Percentiles rank a stretch among this genome's conserved stretches.
These are phyloP conservation scores for Penicillium corylophilum DNA, from an alignment of 2,329 filamentous ascomycete species.

Conservation along the genomic window DNA sequence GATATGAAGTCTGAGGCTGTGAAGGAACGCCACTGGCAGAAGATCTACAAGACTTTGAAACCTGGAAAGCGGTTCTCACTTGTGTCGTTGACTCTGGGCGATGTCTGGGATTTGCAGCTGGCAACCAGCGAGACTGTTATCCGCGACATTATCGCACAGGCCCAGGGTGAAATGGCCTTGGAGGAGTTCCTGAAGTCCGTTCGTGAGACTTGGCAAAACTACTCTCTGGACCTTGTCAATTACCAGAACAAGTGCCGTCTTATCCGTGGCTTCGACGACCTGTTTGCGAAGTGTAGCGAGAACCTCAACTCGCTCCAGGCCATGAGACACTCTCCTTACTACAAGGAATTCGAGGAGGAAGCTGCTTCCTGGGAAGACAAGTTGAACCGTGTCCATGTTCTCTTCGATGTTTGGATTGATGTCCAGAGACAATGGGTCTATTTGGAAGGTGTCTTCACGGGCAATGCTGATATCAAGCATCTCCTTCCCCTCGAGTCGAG, in stretches of 20 bases:
- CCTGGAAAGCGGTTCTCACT: slow-evolving; percentile 92
- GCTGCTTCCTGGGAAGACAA: slow-evolving; percentile 97
- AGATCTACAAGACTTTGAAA: slow-evolving; percentile 94
- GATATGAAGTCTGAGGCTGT: slow-evolving; percentile 97
- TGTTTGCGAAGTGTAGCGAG: slow-evolving; percentile 98
- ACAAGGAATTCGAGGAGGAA: slow-evolving; percentile 98
- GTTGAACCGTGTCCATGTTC: slow-evolving; percentile 90
- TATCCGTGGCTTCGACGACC: slow-evolving; percentile 95
- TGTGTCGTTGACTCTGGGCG: slow-evolving; percentile 91
- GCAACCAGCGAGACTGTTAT: slow-evolving; percentile 83
- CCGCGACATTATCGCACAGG: slow-evolving; percentile 89
- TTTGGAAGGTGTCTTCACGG: slow-evolving; percentile 96
- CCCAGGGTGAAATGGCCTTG: slow-evolving; percentile 95
- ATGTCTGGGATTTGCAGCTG: slow-evolving; percentile 97
- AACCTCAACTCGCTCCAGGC: slow-evolving; percentile 96
- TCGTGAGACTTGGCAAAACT: slow-evolving; percentile 94
- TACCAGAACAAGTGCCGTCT: slow-evolving; percentile 98
- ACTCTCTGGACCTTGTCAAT: slow-evolving; percentile 87
- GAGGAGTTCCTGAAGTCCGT: slow-evolving; percentile 98
- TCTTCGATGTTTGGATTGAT: slow-evolving; percentile 99
- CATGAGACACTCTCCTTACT: slow-evolving; percentile 98
- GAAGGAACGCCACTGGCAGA: slow-evolving; percentile 92
- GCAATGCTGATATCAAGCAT: slow-evolving; percentile 98
- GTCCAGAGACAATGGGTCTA: slow-evolving; percentile 99
- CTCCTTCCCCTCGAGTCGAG: slow-evolving; percentile 93